Evolutionary conservation across 2,329 filamentous ascomycete genomes (phyloP).

Genomic region (Dendrostoma leiphaemia): DNA sequence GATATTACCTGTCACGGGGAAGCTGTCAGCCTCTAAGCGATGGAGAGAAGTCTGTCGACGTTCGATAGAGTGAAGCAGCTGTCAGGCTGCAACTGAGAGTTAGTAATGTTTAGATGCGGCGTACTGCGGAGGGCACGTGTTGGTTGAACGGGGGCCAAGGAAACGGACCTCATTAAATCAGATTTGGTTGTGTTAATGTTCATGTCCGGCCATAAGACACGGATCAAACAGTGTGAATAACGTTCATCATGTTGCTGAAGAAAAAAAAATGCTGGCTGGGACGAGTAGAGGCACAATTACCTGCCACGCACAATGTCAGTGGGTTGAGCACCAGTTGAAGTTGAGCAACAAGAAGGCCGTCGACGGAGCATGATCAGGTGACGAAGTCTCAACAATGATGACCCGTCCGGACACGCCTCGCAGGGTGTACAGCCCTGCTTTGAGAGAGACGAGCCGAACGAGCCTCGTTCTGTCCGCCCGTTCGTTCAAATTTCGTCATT

Average conservation of each 20-base stretch:
- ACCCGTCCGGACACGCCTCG: constrained; percentile 45
- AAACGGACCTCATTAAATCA: constrained; percentile 48
- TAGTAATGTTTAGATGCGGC: no score
- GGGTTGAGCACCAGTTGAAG: constrained; percentile 3
- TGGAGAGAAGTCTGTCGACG: background rate
- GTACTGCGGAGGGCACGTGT: no score
- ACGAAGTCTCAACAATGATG: constrained; percentile 67
- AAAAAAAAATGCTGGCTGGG: constrained; percentile 18
- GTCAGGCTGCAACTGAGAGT: constrained; percentile 15
- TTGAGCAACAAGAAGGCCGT: constrained; percentile 20
- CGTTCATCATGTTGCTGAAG: constrained; percentile 45
- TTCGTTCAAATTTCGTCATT: constrained; percentile 67
- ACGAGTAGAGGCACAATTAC: constrained; percentile 19
- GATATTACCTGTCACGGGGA: constrained; percentile 14
- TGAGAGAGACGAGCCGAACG: constrained; percentile 41
- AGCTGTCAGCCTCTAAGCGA: constrained; percentile 7
- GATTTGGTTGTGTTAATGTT: constrained; percentile 52
- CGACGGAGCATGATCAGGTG: constrained; percentile 49
- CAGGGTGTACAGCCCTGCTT: constrained; percentile 63
- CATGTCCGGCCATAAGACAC: constrained; percentile 43
- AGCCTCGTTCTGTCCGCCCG: constrained; percentile 66
- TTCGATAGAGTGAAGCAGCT: constrained; percentile 14
- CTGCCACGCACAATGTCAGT: constrained; percentile 19
- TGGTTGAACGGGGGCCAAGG: no score
- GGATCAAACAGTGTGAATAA: constrained; percentile 64